phyloP scores from a whole-genome alignment of 331 rosid genomes.

The Quercus tomentella region DNA sequence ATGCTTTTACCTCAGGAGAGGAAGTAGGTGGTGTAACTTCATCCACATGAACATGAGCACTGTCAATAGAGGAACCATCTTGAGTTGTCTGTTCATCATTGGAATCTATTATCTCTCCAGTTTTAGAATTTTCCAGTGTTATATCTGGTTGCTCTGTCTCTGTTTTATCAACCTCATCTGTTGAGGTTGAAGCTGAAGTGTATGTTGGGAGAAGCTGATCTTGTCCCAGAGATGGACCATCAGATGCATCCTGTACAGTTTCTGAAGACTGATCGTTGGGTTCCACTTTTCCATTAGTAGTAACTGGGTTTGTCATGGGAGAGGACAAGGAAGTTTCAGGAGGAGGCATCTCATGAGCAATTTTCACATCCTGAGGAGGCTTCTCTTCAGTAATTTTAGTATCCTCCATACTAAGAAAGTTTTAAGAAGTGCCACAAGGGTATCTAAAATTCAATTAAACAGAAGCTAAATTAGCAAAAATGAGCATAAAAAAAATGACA shows the following conservation, averaged over 20 bases:
- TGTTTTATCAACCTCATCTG: slow-evolving; percentile 21
- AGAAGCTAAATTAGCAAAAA: slow-evolving; percentile 25
- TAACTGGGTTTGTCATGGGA: slow-evolving; percentile 22
- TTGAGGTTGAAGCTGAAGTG: slow-evolving; percentile 36
- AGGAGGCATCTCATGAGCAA: slow-evolving; percentile 8
- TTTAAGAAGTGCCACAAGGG: slow-evolving; percentile 22
- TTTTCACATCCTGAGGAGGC: slow-evolving; percentile 12
- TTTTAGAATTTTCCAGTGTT: slow-evolving; percentile 31
- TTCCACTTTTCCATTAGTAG: slow-evolving; percentile 42
- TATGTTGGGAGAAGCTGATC: slow-evolving; percentile 30
- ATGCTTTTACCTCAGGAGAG: slow-evolving; percentile 14
- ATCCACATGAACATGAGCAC: slow-evolving; percentile 22
- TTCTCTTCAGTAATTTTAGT: slow-evolving; percentile 40
- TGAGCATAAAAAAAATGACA: slow-evolving; percentile 10
- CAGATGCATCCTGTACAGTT: slow-evolving; percentile 33
- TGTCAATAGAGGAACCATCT: slow-evolving; percentile 19
- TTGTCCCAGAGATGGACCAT: slow-evolving; percentile 31
- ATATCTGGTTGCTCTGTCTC: slow-evolving; percentile 27
- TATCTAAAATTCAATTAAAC: slow-evolving; percentile 28
- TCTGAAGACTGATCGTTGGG: slow-evolving; percentile 24
- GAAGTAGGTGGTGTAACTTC: slow-evolving; percentile 2
- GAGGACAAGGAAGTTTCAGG: slow-evolving; percentile 37
- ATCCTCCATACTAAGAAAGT: slow-evolving; percentile 64
- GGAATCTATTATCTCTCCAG: slow-evolving; percentile 24
- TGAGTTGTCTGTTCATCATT: slow-evolving; percentile 22